phyloP scores from a whole-genome alignment of 1,284 basidiomycete genomes.

The Pterulicium gracile region DNA sequence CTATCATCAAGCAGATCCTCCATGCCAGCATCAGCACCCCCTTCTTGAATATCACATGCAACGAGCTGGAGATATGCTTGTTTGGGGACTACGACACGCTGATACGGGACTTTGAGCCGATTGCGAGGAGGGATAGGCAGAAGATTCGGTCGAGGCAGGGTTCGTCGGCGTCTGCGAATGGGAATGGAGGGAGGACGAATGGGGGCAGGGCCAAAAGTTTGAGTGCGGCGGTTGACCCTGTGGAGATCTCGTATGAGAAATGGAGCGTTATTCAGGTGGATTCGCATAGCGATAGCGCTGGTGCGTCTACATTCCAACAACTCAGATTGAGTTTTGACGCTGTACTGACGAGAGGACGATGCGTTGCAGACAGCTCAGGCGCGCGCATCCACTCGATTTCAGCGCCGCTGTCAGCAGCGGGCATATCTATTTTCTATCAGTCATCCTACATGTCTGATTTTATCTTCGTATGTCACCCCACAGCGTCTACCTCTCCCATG shows the following conservation, averaged over 20 bases:
- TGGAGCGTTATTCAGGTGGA: constrained; percentile 74
- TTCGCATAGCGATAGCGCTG: constrained; percentile 55
- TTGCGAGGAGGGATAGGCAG: constrained; percentile 47
- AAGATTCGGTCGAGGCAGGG: constrained; percentile 29
- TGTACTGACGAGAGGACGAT: no score
- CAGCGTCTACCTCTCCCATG: background rate
- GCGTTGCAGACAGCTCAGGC: constrained; percentile 53
- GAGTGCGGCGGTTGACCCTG: background rate
- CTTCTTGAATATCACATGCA: constrained; percentile 67
- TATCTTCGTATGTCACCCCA: constrained; percentile 48
- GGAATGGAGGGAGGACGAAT: background rate
- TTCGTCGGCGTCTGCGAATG: constrained; percentile 13
- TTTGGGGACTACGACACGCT: constrained; percentile 49
- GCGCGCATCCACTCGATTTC: constrained; percentile 72
- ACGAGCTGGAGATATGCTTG: constrained; percentile 63
- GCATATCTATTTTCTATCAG: constrained; percentile 78
- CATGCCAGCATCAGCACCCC: constrained; percentile 47
- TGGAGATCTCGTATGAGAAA: constrained; percentile 44
- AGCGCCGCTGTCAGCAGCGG: constrained; percentile 65
- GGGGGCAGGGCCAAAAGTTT: no score
- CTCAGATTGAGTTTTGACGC: no score
- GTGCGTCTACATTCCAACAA: no score
- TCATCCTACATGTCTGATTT: constrained; percentile 82
- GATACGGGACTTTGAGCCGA: constrained; percentile 46
- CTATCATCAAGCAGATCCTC: constrained; percentile 57